Base-by-base conservation (phyloP, 805 yeast species). In the Candida pseudoglaebosa region DNA sequence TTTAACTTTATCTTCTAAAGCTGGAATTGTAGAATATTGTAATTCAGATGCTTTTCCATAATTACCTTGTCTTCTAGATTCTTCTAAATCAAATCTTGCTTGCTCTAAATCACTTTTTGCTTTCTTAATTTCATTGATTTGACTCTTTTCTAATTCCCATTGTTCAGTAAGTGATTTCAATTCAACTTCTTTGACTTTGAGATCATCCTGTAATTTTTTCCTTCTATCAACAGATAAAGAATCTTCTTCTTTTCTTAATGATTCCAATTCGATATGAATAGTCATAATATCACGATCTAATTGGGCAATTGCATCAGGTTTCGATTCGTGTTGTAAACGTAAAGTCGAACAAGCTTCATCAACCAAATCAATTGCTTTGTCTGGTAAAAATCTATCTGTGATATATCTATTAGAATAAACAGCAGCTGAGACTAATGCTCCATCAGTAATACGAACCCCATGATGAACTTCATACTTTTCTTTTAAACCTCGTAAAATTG, bases 291-390 rank as follows among this genome's bases (percentile, higher is more conserved):
- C 73, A 45, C 98, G 77, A 58, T 91, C 98, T 42, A 91, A 70
- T 34, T 82, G 85, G 53, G 89, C 91, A 38, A 93, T 85, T 2
- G 90, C 87, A 55, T 91, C 99, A 0, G 99, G 99, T 57, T 89
- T 90, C 1, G 96, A 88, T 64, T 91, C 99, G 58, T 93, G 98
- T 61, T 91, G 99, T 42, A 91, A 69, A 47, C 99, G 72, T 42
- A 91, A 70, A 0, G 95, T 95, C 3, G 97, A 93, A 65, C 98
- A 90, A 0, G 98, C 97, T 57, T 91, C 99, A 63, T 91, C 99
- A 2, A 91, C 93, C 48, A 91, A 73, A 61, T 91, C 99, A 48
- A 91, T 91, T 15, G 98, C 98, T 67, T 91, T 91, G 56, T 91
- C 99, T 1, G 99, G 99, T 28, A 91, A 67, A 53, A 80, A 89